phyloP scores from a whole-genome alignment of 2,329 filamentous ascomycete species.

The Botryotinia globosa region DNA sequence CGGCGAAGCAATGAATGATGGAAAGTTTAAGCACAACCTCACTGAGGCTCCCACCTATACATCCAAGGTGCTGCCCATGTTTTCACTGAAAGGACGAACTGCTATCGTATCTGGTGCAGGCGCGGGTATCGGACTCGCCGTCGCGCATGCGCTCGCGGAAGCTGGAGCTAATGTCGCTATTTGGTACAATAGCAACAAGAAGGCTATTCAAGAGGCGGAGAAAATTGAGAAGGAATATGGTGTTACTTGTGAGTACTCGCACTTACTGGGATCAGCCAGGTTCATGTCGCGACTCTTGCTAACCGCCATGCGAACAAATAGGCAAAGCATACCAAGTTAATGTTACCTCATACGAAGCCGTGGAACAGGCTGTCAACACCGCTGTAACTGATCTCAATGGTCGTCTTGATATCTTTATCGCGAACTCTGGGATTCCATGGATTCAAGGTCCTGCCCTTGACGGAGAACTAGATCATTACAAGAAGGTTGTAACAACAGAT shows the following conservation, averaged over 20 bases:
- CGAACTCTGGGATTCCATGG: constrained; percentile 76
- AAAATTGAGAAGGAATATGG: constrained; percentile 64
- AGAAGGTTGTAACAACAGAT: constrained; percentile 67
- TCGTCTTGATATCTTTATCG: constrained; percentile 74
- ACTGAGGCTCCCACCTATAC: constrained; percentile 44
- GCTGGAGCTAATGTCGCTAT: constrained; percentile 48
- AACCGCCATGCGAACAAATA: constrained; percentile 33
- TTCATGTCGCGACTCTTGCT: background rate
- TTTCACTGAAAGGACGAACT: constrained; percentile 54
- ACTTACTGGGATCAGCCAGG: background rate
- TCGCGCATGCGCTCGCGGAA: constrained; percentile 45
- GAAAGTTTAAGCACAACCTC: constrained; percentile 57
- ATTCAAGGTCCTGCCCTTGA: constrained; percentile 66
- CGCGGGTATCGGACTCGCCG: constrained; percentile 47
- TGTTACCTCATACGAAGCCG: constrained; percentile 49
- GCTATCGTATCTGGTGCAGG: constrained; percentile 50
- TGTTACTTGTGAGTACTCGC: constrained; percentile 57
- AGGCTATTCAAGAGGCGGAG: constrained; percentile 58
- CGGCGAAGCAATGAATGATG: constrained; percentile 33
- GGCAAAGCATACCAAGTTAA: constrained; percentile 63
- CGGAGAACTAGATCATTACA: constrained; percentile 61
- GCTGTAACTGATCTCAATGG: constrained; percentile 65
- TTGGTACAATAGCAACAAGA: constrained; percentile 63
- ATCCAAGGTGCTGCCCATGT: constrained; percentile 59
- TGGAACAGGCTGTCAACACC: constrained; percentile 44